Percentiles rank a stretch among this genome's conserved stretches.
These are phyloP conservation scores for Phyllosticta capitalensis DNA, from an alignment of 2,329 filamentous ascomycete species.

Conservation along the genomic window DNA sequence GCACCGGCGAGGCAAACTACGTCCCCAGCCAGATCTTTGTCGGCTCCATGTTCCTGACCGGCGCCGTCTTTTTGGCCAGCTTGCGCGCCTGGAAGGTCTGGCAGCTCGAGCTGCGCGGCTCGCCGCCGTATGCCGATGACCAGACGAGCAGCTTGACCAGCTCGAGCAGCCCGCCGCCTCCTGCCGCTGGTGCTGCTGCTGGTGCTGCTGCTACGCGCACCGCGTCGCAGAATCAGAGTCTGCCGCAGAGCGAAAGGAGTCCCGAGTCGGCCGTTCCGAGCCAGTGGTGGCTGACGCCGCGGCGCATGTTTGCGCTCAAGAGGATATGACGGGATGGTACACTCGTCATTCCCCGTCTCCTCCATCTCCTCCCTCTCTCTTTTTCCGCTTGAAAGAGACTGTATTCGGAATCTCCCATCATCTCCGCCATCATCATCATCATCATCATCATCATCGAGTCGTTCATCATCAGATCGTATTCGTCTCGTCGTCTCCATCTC, in stretches of 20 bases:
- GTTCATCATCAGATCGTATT: too few species aligned
- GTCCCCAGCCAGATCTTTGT: constrained; percentile 5
- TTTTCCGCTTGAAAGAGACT: not conserved
- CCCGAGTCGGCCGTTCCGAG: not conserved
- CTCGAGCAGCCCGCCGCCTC: not conserved
- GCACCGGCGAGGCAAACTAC: not conserved
- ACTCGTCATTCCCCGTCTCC: not conserved
- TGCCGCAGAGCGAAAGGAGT: not conserved
- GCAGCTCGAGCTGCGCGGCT: not conserved
- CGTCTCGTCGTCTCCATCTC: not conserved
- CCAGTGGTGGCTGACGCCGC: not conserved
- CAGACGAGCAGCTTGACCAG: not conserved
- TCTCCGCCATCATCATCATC: not conserved
- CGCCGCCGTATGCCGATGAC: not conserved
- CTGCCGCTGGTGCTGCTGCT: too few species aligned
- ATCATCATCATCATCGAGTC: not conserved
- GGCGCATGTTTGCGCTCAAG: not conserved
- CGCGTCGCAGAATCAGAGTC: not conserved
- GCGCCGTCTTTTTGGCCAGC: constrained; percentile 1
- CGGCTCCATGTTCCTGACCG: not conserved
- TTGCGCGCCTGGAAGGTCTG: constrained; percentile 9
- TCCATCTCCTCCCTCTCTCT: not conserved
- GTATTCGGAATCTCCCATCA: not conserved
- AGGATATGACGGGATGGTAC: not conserved
- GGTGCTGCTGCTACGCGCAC: too few species aligned